phyloP scores from a whole-genome alignment of 2,329 filamentous ascomycete species.

The Colletotrichum aenigma region DNA sequence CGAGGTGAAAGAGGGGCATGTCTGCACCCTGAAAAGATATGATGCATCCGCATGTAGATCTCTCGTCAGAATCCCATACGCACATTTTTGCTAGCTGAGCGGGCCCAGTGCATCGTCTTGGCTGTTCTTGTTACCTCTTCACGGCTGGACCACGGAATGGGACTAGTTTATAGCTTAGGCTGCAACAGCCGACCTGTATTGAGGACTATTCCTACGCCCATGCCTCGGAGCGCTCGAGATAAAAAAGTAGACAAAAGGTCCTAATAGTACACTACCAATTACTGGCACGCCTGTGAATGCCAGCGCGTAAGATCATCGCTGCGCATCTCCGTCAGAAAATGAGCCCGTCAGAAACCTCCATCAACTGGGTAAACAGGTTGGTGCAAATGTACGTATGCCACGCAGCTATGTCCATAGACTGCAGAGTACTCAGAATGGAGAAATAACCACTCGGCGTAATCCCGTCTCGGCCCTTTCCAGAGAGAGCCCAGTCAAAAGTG shows the following conservation, averaged over 20 bases:
- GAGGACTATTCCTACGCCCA: slow-evolving; percentile 12
- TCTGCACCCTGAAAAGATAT: neutral
- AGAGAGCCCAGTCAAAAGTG: slow-evolving; percentile 12
- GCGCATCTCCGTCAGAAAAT: neutral
- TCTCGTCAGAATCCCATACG: neutral
- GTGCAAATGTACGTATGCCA: slow-evolving; percentile 21
- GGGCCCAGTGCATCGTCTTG: neutral
- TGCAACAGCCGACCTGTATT: slow-evolving; percentile 17
- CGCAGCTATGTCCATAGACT: slow-evolving; percentile 21
- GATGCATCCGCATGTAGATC: neutral
- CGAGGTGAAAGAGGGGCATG: slow-evolving; percentile 1
- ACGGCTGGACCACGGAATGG: neutral
- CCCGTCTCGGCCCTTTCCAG: slow-evolving; percentile 18
- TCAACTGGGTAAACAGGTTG: neutral
- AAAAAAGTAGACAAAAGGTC: slow-evolving; percentile 17
- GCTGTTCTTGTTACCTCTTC: neutral
- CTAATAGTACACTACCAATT: slow-evolving; percentile 23
- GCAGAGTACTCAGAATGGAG: slow-evolving; percentile 6
- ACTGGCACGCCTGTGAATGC: slow-evolving; percentile 13
- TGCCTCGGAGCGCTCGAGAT: slow-evolving; percentile 12
- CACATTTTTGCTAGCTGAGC: neutral
- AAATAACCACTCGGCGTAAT: slow-evolving; percentile 10
- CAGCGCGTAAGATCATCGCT: neutral
- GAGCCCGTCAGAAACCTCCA: neutral
- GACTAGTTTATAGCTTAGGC: neutral